Evolutionary conservation across 306 rosid species (phyloP), one percentile per base, ranked within the genome.

Genomic region (Cucumis hystrix): DNA sequence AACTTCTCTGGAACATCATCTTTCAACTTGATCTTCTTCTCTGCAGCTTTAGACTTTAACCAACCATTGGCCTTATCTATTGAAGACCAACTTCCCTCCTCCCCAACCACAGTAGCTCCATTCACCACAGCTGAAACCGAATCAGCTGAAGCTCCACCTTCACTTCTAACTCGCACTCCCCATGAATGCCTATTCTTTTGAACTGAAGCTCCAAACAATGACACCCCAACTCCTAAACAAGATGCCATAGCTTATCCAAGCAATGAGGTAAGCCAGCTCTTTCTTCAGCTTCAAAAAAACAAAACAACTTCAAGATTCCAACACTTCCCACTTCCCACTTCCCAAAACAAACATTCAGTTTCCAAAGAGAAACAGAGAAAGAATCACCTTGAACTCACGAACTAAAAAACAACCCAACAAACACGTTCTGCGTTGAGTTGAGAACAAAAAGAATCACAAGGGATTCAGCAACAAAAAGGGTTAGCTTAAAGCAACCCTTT

Each of bases 181-280:
- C 71, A 52, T 51, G 74, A 79, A 43, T 58, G 79, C 80, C 73
- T 84, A n/a, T 5, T 77, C 43, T 51, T 12, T 5, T 71, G 65
- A 60, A 58, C 79, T 25, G 60, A 54, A 7, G 54, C 83, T 45
- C 82, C 47, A 49, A 87, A 23, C n/a, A 86, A 82, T 10, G 89
- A 83, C 62, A 77, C 68, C 25, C 80, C 43, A 51, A 84, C 81
- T 67, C 88, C 80, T 57, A 59, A 20, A 35, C 77, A 79, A 7
- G 91, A 80, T 56, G 96, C 81, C 98, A 91, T 93, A 56, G 8
- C 76, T 51, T 47, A 25, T 16, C 7, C 75, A 45, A 69, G 4
- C 57, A 69, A 69, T 69, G 75, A 69, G 57, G 8, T 13, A 69
- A 69, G 57, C 75, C 20, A 69, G n/a, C 74, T 35, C 74, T 43